Conservation (phyloP, 2,329 filamentous ascomycete genomes). For the Diaporthe batatas region DNA sequence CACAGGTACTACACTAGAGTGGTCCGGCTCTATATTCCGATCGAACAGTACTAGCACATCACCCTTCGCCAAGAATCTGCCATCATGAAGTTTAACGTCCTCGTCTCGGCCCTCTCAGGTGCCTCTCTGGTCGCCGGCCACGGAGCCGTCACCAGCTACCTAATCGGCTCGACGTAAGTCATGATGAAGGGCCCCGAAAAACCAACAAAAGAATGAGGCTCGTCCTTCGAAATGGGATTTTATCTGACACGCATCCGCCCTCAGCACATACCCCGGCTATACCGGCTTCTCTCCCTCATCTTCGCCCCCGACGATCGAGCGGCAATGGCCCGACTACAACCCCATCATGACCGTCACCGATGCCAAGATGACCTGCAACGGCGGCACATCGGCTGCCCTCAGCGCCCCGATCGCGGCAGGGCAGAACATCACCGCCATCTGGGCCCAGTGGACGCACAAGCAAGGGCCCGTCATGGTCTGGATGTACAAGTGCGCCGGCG, state of each 20-base stretch:
- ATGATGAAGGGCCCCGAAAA: too few relatives aligned
- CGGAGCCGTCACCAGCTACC: slow-evolving; percentile 61
- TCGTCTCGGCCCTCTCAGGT: slow-evolving; percentile 38
- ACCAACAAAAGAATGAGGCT: not conserved
- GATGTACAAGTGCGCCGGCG: slow-evolving; percentile 65
- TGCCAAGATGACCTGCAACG: slow-evolving; percentile 68
- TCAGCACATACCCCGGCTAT: slow-evolving; percentile 57
- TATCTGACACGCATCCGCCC: not conserved
- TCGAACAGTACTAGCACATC: not conserved
- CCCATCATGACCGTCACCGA: slow-evolving; percentile 63
- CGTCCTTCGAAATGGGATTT: too few relatives aligned
- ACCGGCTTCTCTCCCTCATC: slow-evolving; percentile 63
- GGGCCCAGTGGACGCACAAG: slow-evolving; percentile 70
- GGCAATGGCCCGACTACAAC: slow-evolving; percentile 71
- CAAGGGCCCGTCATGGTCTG: slow-evolving; percentile 72
- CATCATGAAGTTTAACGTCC: slow-evolving; percentile 42
- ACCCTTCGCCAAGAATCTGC: fast-evolving
- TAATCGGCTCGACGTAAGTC: slow-evolving; percentile 54
- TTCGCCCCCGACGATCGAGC: slow-evolving; percentile 66
- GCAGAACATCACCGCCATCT: slow-evolving; percentile 61
- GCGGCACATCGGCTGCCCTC: slow-evolving; percentile 61
- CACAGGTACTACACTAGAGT: not conserved
- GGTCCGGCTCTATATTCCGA: fast-evolving
- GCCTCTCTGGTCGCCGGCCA: slow-evolving; percentile 52
- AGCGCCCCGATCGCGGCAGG: slow-evolving; percentile 62